These are phyloP conservation scores for Claviceps citrina DNA, from an alignment of 2,329 filamentous ascomycete species.

Conservation along the genomic window DNA sequence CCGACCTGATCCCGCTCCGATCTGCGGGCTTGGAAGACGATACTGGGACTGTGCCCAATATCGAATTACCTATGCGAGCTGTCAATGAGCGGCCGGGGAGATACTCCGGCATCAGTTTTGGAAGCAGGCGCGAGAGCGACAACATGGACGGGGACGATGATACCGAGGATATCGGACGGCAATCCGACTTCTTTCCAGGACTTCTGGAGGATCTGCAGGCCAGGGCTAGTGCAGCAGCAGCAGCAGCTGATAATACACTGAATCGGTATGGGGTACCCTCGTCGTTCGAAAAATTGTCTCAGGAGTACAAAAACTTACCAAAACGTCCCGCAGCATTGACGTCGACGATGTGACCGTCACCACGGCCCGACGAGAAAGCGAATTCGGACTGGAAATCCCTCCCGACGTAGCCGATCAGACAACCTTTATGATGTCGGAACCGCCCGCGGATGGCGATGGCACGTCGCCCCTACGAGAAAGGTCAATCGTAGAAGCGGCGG, in stretches of 20 bases:
- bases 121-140: conserved; percentile 39
- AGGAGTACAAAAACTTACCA: not conserved
- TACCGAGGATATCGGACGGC: conserved; percentile 28
- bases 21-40: conserved; percentile 42
- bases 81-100: conserved; percentile 29
- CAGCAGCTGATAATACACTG: conserved; percentile 27
- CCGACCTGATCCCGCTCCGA: conserved; percentile 36
- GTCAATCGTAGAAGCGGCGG: conserved; percentile 1
- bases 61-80: conserved; percentile 43
- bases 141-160: conserved; percentile 23
- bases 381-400: conserved; percentile 36
- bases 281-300: too few species aligned
- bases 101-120: conserved; percentile 38
- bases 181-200: conserved; percentile 38
- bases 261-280: conserved; percentile 23
- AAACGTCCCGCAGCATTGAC: conserved; percentile 18
- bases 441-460: conserved; percentile 13
- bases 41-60: conserved; percentile 41
- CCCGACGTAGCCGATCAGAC: conserved; percentile 32
- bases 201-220: conserved; percentile 28
- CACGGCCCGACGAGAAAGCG: conserved; percentile 28
- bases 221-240: conserved; percentile 20
- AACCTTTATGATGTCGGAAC: conserved; percentile 32
- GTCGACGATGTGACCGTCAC: conserved; percentile 25
- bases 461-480: conserved; percentile 11